A percentile compares a stretch with the other conserved stretches of the same genome.
Evolutionary conservation across 73 alveolate genomes (phyloP).

Genomic region (Paraurostyla sp.): DNA sequence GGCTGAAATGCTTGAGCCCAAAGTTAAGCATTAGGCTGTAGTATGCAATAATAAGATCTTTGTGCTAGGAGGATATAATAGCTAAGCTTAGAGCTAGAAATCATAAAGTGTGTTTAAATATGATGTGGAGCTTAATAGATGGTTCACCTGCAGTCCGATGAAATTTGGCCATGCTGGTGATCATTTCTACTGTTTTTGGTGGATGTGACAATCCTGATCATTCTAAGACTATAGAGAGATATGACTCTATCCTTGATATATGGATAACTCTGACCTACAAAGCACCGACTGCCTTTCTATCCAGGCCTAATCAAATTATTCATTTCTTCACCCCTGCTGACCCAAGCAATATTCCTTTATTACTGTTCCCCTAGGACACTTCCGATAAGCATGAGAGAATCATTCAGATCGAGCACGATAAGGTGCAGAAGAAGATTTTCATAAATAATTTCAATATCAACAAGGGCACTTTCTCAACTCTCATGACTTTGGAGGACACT

Average conservation of each 20-base stretch:
- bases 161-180: conserved; percentile 45
- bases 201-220: conserved; percentile 47
- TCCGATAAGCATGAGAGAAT: background rate
- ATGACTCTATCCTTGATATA: conserved; percentile 35
- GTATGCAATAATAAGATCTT: conserved; percentile 18
- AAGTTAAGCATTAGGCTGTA: conserved; percentile 1
- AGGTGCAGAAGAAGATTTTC: background rate
- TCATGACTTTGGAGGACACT: background rate
- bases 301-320: background rate
- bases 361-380: background rate
- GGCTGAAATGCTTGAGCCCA: conserved; percentile 23
- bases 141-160: conserved; percentile 41
- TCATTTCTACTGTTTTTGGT: background rate
- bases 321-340: background rate
- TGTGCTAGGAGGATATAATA: conserved; percentile 37
- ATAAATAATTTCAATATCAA: background rate
- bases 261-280: conserved; percentile 21
- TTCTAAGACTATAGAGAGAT: conserved; percentile 22
- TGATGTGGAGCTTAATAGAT: conserved; percentile 18
- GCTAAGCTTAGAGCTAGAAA: background rate
- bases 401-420: conserved; percentile 3
- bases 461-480: background rate
- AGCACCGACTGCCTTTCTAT: background rate
- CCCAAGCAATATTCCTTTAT: background rate
- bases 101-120: conserved; percentile 7